These are phyloP conservation scores for Allium cepa DNA, from an alignment of 106 monocot species.

Conservation along the genomic window DNA sequence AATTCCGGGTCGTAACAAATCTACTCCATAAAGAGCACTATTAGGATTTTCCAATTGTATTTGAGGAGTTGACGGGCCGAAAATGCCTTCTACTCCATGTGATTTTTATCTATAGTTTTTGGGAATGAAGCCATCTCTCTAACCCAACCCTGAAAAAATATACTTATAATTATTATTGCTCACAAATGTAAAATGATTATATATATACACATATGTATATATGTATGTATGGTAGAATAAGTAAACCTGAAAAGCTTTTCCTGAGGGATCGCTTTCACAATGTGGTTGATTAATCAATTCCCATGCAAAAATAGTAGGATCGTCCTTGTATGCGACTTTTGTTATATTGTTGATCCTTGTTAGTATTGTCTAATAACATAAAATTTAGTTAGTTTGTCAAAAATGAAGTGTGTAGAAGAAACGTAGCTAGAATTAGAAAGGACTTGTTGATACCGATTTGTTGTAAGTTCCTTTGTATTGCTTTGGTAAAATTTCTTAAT, in stretches of 20 bases:
- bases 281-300: conserved; percentile 47
- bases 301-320: conserved; percentile 46
- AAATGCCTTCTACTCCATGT: conserved; percentile 46
- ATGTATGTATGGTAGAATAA: no score
- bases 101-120: conserved; percentile 30
- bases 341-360: conserved; percentile 25
- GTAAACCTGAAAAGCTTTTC: conserved; percentile 21
- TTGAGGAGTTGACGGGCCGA: conserved; percentile 24
- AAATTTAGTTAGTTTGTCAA: not conserved
- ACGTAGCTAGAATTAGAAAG: not conserved
- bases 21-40: conserved; percentile 18
- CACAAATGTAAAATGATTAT: not conserved
- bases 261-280: conserved; percentile 24
- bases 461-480: not conserved
- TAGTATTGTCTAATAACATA: not conserved
- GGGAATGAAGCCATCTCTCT: conserved; percentile 36
- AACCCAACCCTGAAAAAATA: conserved; percentile 28
- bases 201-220: no score
- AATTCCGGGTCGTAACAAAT: no score
- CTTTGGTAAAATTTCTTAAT: no score
- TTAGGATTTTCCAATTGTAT: conserved; percentile 27
- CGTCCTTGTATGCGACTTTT: conserved; percentile 25
- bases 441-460: no score
- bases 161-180: not conserved
- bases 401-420: no score